Evolutionary conservation across 2,329 filamentous ascomycete species (phyloP).

Genomic region (Hyphodiscus sp.): DNA sequence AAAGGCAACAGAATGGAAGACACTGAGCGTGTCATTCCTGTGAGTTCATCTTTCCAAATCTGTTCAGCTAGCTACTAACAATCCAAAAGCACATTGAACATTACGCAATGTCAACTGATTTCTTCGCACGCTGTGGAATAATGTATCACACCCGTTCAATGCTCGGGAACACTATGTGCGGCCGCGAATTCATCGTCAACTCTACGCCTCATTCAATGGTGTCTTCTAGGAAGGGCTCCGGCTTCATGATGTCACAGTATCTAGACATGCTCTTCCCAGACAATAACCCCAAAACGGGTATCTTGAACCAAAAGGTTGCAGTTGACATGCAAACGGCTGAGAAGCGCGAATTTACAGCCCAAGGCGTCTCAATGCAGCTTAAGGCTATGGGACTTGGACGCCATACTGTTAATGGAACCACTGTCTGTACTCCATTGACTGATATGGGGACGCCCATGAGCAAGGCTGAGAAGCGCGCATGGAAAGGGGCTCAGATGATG

Average conservation of each 20-base stretch:
- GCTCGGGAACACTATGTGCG: constrained; percentile 10
- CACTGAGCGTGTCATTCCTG: constrained; percentile 7
- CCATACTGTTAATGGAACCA: neutral
- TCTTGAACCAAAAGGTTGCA: constrained; percentile 6
- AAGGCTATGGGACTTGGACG: neutral
- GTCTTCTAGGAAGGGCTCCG: neutral
- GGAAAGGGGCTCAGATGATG: neutral
- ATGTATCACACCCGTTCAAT: constrained; percentile 42
- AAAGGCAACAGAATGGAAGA: neutral
- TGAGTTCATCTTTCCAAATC: neutral
- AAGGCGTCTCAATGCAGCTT: neutral
- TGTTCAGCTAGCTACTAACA: neutral
- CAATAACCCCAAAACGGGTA: neutral
- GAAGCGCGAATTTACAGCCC: constrained; percentile 15
- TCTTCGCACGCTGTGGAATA: constrained; percentile 66
- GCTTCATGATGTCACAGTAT: constrained; percentile 12
- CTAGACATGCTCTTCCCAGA: constrained; percentile 6
- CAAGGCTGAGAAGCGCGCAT: neutral
- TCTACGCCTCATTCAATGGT: neutral
- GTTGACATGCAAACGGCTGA: constrained; percentile 14
- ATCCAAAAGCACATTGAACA: constrained; percentile 67
- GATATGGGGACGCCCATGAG: neutral
- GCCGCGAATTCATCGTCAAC: constrained; percentile 30
- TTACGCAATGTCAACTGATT: constrained; percentile 68
- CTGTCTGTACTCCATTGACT: neutral